Base-by-base conservation (phyloP, 768 basidiomycete genomes). In the Termitomyces sp. region DNA sequence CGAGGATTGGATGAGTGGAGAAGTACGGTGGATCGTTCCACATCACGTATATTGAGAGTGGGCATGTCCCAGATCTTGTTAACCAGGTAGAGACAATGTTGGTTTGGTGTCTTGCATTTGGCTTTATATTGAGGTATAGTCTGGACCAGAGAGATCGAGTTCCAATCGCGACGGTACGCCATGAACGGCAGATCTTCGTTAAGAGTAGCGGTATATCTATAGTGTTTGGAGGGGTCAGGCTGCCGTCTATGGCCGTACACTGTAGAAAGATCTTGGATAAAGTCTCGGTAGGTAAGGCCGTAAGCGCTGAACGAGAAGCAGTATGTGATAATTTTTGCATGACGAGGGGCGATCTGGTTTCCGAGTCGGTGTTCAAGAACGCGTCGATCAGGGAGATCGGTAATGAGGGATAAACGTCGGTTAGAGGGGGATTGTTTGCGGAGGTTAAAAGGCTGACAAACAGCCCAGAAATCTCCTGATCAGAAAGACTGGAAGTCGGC, bases 261-360 rank as follows among this genome's bases (percentile, higher is more conserved):
- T 75, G 71, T n/a, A 78, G 69, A 62, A 79, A 79, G 59, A 79
- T 77, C 62, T 77, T 75, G 24, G 78, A 79, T 24, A 79, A 64
- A 28, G 78, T 70, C 68, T 79, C 78, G 55, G 72, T 70, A 32
- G 78, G 78, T 48, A 79, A 58, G 13, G 46, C 36, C 57, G 46
- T 54, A 18, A 61, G 38, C 42, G 60, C 62, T 49, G 57, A 49
- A 52, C 53, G 35, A 60, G 56, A 63, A 56, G 63, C 59, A 51
- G 53, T 12, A 42, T 39, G 42, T 39, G 33, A n/a, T 46, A 15
- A 40, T 56, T 60, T 57, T 35, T 56, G 56, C 63, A 65, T 65
- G 52, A 46, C 55, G 38, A 39, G 54, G 44, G 54, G 1, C 18
- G 45, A 32, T 60, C 35, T 46, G 54, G 40, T 46, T 62, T 56